A percentile compares a stretch with the other conserved stretches of the same genome.
phyloP scores from a whole-genome alignment of 495 filamentous ascomycete species.

The Penicillium salamii region DNA sequence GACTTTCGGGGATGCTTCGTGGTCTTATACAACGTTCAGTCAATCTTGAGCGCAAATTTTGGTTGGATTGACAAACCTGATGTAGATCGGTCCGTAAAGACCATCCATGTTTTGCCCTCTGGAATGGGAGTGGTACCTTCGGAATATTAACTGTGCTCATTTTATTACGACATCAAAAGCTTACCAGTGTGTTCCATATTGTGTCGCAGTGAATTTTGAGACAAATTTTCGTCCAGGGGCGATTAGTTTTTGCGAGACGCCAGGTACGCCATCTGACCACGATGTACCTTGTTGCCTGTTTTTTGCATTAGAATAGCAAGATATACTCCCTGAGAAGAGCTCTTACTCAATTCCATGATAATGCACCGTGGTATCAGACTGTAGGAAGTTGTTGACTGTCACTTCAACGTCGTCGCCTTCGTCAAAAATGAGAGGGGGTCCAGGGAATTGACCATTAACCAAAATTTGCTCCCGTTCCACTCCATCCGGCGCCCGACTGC shows the following conservation, averaged over 20 bases:
- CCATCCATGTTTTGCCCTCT: slow-evolving; percentile 42
- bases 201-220: slow-evolving; percentile 39
- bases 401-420: slow-evolving; percentile 57
- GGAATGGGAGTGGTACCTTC: slow-evolving; percentile 40
- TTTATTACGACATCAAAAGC: neutral
- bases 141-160: neutral
- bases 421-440: slow-evolving; percentile 49
- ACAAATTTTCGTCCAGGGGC: slow-evolving; percentile 30
- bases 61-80: slow-evolving; percentile 12
- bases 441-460: slow-evolving; percentile 55
- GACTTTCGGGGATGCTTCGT: neutral
- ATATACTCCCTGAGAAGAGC: neutral
- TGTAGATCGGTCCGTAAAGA: slow-evolving; percentile 40
- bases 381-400: slow-evolving; percentile 11
- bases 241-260: slow-evolving; percentile 36
- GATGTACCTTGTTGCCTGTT: slow-evolving; percentile 22
- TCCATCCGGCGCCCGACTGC: slow-evolving; percentile 32
- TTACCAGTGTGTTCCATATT: slow-evolving; percentile 46
- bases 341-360: slow-evolving; percentile 32
- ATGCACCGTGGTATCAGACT: slow-evolving; percentile 42
- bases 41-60: slow-evolving; percentile 16
- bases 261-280: slow-evolving; percentile 43
- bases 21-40: neutral
- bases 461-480: slow-evolving; percentile 40
- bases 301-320: too few species aligned